Evolutionary conservation across 179 eudicot species (phyloP).

Genomic region (Beta lomatogona): DNA sequence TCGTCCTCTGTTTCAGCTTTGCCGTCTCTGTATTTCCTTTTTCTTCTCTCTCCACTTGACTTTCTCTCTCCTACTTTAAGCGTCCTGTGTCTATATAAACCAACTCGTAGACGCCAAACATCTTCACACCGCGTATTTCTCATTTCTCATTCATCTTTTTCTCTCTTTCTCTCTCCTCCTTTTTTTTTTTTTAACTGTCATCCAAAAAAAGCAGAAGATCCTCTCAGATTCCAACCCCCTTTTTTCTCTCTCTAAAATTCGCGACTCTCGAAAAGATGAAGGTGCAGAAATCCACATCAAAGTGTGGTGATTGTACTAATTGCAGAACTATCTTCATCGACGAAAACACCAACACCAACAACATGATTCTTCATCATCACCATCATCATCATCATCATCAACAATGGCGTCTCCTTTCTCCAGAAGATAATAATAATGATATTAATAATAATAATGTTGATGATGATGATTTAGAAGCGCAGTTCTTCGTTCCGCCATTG

Average conservation of each 20-base stretch:
- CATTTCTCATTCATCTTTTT: not conserved
- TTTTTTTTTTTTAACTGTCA: not conserved
- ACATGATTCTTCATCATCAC: not conserved
- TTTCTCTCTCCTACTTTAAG: slow-evolving; percentile 21
- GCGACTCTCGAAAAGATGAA: slow-evolving; percentile 27
- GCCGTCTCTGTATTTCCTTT: slow-evolving; percentile 3
- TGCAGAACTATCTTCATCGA: slow-evolving; percentile 31
- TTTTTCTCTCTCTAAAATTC: slow-evolving; percentile 15
- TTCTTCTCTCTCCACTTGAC: not conserved
- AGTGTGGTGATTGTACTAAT: slow-evolving; percentile 24
- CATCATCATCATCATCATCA: not conserved
- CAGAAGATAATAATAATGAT: not conserved
- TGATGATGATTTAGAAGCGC: slow-evolving; percentile 8
- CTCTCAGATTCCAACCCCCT: not conserved
- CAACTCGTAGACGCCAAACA: slow-evolving; percentile 3
- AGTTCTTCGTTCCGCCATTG: slow-evolving; percentile 61
- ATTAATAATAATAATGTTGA: not conserved
- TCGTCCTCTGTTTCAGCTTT: not conserved
- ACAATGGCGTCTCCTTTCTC: not conserved
- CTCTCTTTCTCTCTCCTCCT: not conserved
- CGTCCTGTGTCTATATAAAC: slow-evolving; percentile 8
- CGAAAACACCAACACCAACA: not conserved
- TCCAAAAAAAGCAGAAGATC: not conserved
- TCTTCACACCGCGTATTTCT: slow-evolving; percentile 25
- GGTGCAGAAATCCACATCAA: slow-evolving; percentile 8